Percentiles rank a stretch among this genome's conserved stretches.
phyloP scores from a whole-genome alignment of 2,329 filamentous ascomycete species.

The Fusarium penzigii region DNA sequence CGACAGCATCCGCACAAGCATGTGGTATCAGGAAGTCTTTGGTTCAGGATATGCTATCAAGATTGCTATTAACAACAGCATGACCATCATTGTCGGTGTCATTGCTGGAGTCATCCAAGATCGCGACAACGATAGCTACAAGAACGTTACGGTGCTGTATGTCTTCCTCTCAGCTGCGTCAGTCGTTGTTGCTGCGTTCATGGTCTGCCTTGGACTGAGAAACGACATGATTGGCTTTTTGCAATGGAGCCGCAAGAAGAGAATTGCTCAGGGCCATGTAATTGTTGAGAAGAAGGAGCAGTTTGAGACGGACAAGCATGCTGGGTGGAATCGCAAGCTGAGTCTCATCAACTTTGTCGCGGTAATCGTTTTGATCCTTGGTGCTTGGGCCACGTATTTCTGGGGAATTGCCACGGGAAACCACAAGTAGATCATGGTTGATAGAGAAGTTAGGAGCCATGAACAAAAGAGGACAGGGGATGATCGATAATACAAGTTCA shows the following conservation, averaged over 20 bases:
- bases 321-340: conserved; percentile 40
- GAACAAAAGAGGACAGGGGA: too few relatives aligned
- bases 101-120: conserved; percentile 61
- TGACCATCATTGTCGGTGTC: conserved; percentile 61
- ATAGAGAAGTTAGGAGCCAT: neutral
- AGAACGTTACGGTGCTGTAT: conserved; percentile 57
- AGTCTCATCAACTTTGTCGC: conserved; percentile 45
- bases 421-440: conserved; percentile 29
- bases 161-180: conserved; percentile 53
- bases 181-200: conserved; percentile 42
- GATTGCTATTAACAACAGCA: conserved; percentile 63
- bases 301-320: conserved; percentile 38
- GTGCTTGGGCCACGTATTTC: conserved; percentile 58
- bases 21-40: conserved; percentile 62
- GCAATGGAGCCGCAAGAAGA: conserved; percentile 60
- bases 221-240: conserved; percentile 48
- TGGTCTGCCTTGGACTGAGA: conserved; percentile 41
- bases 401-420: conserved; percentile 60
- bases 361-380: conserved; percentile 49
- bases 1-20: conserved; percentile 59
- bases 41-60: conserved; percentile 62
- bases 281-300: conserved; percentile 44
- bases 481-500: too few relatives aligned
- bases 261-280: conserved; percentile 45
- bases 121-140: conserved; percentile 55